Conservation (phyloP, 257 asterid genomes). For the Jacaranda copaia region DNA sequence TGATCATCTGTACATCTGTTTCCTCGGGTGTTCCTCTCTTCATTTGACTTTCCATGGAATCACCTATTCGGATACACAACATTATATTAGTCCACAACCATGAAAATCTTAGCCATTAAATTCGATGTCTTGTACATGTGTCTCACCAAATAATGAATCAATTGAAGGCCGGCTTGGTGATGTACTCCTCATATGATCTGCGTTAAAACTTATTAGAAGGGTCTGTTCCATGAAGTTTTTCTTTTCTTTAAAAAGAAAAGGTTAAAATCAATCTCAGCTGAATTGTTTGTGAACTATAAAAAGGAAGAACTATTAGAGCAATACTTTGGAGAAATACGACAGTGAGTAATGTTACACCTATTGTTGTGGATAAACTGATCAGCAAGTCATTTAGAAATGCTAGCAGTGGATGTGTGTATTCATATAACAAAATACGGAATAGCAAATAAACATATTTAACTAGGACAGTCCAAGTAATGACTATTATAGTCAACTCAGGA, state of each 20-base stretch:
- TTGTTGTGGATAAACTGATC: background rate
- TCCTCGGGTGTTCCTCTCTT: slow-evolving; percentile 52
- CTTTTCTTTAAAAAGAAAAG: background rate
- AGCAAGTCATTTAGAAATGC: background rate
- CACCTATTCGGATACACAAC: slow-evolving; percentile 45
- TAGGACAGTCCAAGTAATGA: background rate
- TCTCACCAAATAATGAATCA: slow-evolving; percentile 66
- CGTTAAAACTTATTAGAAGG: slow-evolving; percentile 22
- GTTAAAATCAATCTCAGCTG: background rate
- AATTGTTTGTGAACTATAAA: background rate
- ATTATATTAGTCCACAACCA: slow-evolving; percentile 22
- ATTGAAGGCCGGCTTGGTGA: slow-evolving; percentile 71
- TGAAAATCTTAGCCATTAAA: background rate
- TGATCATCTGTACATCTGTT: slow-evolving; percentile 61
- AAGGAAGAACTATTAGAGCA: background rate
- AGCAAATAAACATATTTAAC: background rate
- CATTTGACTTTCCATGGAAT: slow-evolving; percentile 44
- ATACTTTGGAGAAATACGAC: background rate
- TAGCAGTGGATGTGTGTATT: background rate
- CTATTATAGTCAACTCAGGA: slow-evolving; percentile 6
- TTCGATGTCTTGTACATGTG: slow-evolving; percentile 12
- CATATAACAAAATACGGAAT: background rate
- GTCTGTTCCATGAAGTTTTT: background rate
- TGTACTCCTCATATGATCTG: slow-evolving; percentile 65
- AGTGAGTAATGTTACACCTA: background rate